Conservation (phyloP, 768 basidiomycete species). For the Chalciporus pseudorubinellus region DNA sequence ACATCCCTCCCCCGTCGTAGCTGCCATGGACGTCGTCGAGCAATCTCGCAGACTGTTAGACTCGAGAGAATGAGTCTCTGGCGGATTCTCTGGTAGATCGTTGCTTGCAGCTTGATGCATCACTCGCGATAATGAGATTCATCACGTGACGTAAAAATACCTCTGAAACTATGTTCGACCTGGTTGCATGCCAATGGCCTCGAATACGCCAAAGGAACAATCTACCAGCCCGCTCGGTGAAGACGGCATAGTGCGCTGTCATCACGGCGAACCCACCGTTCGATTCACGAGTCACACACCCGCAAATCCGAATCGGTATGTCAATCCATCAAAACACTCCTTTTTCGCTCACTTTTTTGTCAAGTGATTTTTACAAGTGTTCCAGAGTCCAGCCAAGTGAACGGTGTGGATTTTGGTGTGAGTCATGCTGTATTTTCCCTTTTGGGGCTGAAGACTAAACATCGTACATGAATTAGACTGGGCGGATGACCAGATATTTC, state of each 20-base stretch:
- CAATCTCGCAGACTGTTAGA: background rate
- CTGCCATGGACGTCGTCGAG: conserved; percentile 3
- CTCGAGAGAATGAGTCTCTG: no score
- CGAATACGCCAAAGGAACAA: conserved; percentile 11
- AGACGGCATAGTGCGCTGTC: conserved; percentile 36
- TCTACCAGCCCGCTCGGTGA: conserved; percentile 25
- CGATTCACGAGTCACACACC: conserved; percentile 29
- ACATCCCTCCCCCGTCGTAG: background rate
- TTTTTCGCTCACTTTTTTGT: background rate
- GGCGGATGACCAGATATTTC: conserved; percentile 29
- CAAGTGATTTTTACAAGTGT: conserved; percentile 41
- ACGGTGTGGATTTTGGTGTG: conserved; percentile 38
- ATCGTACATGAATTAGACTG: conserved; percentile 30
- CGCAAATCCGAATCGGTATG: conserved; percentile 38
- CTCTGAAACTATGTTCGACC: background rate
- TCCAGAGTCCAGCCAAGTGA: conserved; percentile 3
- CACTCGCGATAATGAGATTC: background rate
- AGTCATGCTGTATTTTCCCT: background rate
- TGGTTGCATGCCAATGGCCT: conserved; percentile 6
- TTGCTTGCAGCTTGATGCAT: background rate
- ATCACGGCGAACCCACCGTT: conserved; percentile 27
- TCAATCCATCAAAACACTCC: background rate
- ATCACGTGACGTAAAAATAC: conserved; percentile 20
- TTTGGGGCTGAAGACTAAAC: background rate
- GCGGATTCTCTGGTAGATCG: no score